These are phyloP conservation scores for Venturia oleaginea DNA, from an alignment of 2,329 filamentous ascomycete species.

Conservation along the genomic window DNA sequence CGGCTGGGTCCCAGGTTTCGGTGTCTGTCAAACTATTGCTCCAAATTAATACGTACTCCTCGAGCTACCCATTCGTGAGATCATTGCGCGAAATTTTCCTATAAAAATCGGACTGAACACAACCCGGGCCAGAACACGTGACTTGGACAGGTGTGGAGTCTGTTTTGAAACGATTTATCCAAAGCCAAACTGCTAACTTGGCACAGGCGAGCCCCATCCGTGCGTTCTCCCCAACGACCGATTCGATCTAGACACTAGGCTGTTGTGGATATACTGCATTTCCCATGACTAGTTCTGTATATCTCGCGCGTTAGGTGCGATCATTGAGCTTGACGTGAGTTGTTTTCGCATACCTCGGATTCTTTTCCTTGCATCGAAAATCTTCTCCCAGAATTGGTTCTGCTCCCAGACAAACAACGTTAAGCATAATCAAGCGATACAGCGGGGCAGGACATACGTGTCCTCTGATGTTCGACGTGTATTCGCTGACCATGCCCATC, in stretches of 20 bases:
- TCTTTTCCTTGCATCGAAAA: background rate
- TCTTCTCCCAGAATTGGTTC: background rate
- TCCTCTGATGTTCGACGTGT: background rate
- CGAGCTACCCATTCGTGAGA: background rate
- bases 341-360: no score
- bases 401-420: background rate
- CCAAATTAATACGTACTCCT: background rate
- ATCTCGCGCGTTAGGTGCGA: background rate
- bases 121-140: background rate
- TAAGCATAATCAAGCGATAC: background rate
- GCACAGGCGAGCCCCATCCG: background rate
- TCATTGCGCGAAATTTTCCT: background rate
- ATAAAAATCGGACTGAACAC: background rate
- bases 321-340: background rate
- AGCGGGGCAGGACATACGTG: background rate
- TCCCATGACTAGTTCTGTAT: background rate
- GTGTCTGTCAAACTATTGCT: background rate
- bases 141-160: background rate
- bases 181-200: background rate
- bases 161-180: background rate
- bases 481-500: background rate
- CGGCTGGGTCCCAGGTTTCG: background rate
- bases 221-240: background rate
- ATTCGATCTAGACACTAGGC: background rate
- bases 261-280: background rate